phyloP scores from a whole-genome alignment of 306 rosid genomes.

The Lathyrus aphaca region DNA sequence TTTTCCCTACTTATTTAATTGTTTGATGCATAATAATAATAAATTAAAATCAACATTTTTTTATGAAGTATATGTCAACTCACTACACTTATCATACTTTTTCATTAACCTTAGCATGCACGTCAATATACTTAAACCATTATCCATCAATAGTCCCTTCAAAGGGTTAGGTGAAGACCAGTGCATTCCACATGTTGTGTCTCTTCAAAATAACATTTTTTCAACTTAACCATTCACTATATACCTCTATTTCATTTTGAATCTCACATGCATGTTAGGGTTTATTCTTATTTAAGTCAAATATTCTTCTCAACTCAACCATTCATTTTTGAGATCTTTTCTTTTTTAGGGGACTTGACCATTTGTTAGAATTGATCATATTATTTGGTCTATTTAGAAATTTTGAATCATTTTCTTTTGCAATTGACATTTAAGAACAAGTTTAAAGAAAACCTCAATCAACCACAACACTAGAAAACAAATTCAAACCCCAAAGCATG shows the following conservation, averaged over 20 bases:
- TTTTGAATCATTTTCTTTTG: too few relatives aligned
- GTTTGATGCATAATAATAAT: neutral
- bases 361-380: too few relatives aligned
- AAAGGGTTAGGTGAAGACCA: constrained; percentile 1
- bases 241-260: too few relatives aligned
- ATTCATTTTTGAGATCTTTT: too few relatives aligned
- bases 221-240: neutral
- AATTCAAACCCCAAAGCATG: neutral
- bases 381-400: too few relatives aligned
- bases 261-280: too few relatives aligned
- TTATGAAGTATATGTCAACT: neutral
- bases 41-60: neutral
- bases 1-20: too few relatives aligned
- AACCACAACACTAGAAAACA: too few relatives aligned
- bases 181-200: neutral
- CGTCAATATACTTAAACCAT: neutral
- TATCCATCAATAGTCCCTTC: neutral
- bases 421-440: too few relatives aligned
- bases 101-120: neutral
- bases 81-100: neutral
- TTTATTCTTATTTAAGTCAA: too few relatives aligned
- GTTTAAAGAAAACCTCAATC: neutral
- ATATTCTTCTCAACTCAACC: too few relatives aligned
- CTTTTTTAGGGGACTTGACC: too few relatives aligned
- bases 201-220: neutral